Conservation (phyloP, 2,329 filamentous ascomycete species). For the Zelopaecilomyces penicillatus region DNA sequence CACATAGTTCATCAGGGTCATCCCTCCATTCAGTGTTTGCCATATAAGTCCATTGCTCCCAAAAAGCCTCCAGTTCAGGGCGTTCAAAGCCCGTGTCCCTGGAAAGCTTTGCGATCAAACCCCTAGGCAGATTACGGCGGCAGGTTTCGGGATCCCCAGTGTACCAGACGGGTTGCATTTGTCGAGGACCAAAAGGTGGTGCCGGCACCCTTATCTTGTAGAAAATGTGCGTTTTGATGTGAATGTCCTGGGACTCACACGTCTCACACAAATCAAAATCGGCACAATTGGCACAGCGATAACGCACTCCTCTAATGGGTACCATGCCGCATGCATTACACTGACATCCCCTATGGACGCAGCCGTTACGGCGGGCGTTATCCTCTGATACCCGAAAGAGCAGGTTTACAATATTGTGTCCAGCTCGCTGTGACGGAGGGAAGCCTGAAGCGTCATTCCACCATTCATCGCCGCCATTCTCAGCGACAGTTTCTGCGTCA, state of each 20-base stretch:
- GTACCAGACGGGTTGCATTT: constrained; percentile 79
- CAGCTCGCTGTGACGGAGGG: constrained; percentile 41
- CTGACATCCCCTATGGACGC: constrained; percentile 83
- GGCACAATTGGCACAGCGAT: constrained; percentile 89
- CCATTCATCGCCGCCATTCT: constrained; percentile 42
- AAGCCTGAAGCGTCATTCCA: constrained; percentile 37
- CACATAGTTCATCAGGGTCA: constrained; percentile 66
- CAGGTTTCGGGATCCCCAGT: constrained; percentile 74
- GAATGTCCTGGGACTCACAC: constrained; percentile 71
- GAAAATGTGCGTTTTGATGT: constrained; percentile 88
- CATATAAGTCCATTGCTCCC: constrained; percentile 95
- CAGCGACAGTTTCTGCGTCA: constrained; percentile 31
- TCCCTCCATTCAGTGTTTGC: constrained; percentile 76
- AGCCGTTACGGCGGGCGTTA: constrained; percentile 77
- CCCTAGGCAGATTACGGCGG: constrained; percentile 56
- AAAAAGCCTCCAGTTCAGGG: constrained; percentile 83
- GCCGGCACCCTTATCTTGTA: constrained; percentile 91
- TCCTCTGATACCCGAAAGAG: constrained; percentile 92
- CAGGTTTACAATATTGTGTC: constrained; percentile 75
- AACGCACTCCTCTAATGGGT: constrained; percentile 86
- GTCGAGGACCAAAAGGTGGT: constrained; percentile 71
- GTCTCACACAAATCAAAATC: constrained; percentile 94
- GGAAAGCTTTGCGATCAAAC: constrained; percentile 59
- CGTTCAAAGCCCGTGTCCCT: constrained; percentile 72
- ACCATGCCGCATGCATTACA: constrained; percentile 84